Base-by-base conservation (phyloP, 495 filamentous ascomycete genomes). In the Aspergillus asperescens region DNA sequence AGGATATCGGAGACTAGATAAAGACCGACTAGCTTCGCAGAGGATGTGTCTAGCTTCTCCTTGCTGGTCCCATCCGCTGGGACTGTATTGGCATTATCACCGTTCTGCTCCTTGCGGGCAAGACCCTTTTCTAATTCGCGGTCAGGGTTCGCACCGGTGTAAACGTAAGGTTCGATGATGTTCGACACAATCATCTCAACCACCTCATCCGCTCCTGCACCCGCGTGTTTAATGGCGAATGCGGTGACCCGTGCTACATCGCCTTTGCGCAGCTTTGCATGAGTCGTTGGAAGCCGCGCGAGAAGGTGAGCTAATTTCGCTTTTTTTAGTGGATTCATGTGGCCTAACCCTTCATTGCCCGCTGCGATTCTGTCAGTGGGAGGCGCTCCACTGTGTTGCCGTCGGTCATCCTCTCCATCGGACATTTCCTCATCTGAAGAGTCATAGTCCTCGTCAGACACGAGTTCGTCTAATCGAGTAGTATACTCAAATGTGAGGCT, bases 1-100 rank as follows among this genome's bases (percentile, higher is more conserved):
- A 96, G 79, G 48, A 96, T 87, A 65, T 98, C 94, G 44, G 85
- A 90, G 46, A 96, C 81, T 12, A 94, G 69, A 60, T 93, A 95
- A 10, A 98, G 77, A 8, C 80, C 93, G 28, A 96, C 83, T 0
- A 96, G 75, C 52, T 84, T 89, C 2, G 90, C 79, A 9, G 82
- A 69, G 29, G 86, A 89, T 0, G 76, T 79, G 66, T 96, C 92
- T 23, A 78, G 71, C 25, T 64, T 67, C 40, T 72, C 72, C 32
- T 71, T 77, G 1, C 70, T 68, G 5, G 55, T 9, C 28, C 62
- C 42, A 45, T 61, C 48, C 13, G 68, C 61, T 22, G 63, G 52
- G 40, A 71, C 72, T 43, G 66, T 32, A 47, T 46, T 25, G 31
- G 47, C 31, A 57, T 62, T 44, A 32, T 71, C 63, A 15, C 67